These are phyloP conservation scores for Parvularia atlantis DNA, from an alignment of 78 protist species.

Conservation along the genomic window DNA sequence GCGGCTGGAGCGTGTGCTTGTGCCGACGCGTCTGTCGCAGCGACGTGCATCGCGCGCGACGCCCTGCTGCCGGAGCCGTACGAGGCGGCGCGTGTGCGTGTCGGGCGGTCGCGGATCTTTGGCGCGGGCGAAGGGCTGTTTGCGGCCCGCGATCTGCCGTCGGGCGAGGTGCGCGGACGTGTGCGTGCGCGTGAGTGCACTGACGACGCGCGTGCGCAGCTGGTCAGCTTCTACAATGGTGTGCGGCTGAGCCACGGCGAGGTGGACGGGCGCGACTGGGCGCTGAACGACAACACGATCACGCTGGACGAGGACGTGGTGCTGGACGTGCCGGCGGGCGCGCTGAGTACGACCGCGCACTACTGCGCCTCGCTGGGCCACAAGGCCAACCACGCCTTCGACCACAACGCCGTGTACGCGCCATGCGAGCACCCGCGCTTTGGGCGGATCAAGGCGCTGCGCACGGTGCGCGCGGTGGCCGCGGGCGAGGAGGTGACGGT, in stretches of 20 bases:
- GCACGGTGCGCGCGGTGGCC: conserved; percentile 10
- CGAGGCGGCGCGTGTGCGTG: conserved; percentile 22
- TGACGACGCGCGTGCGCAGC: too few species aligned
- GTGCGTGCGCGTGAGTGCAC: too few species aligned
- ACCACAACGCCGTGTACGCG: conserved; percentile 27
- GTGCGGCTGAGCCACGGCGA: conserved; percentile 17
- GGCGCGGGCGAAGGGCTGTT: conserved; percentile 31
- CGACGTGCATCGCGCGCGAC: neutral
- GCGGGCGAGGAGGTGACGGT: conserved; percentile 35
- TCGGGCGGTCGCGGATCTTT: neutral
- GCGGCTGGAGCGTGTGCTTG: too few species aligned
- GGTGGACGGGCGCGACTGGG: conserved; percentile 19
- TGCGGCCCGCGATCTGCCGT: conserved; percentile 26
- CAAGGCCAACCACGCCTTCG: conserved; percentile 36
- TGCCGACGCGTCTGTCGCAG: too few species aligned
- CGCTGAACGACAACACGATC: conserved; percentile 35
- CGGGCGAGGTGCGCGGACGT: too few species aligned
- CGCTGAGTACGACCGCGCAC: neutral
- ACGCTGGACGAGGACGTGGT: conserved; percentile 25
- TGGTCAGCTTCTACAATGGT: conserved; percentile 40
- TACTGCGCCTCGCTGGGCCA: conserved; percentile 35
- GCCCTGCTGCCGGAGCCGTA: conserved; percentile 11
- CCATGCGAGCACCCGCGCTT: conserved; percentile 35
- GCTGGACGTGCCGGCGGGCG: conserved; percentile 38
- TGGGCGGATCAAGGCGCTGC: conserved; percentile 43